Evolutionary conservation across 108 stramenopile genomes (phyloP).

Genomic region (Cyclotella distinguenda): DNA sequence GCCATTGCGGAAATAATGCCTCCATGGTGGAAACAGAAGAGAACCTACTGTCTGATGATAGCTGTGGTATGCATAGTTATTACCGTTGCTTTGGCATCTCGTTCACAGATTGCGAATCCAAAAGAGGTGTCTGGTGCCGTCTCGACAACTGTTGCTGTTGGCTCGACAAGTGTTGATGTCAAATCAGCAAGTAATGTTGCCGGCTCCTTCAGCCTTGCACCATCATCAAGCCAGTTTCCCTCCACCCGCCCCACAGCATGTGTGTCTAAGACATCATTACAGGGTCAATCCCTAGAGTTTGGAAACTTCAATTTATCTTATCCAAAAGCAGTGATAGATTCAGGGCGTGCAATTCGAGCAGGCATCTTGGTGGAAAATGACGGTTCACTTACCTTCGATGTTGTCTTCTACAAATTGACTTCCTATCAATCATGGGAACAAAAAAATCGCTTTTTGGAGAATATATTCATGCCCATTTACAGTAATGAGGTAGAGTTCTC

Average conservation of each 20-base stretch:
- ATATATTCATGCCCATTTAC: no score
- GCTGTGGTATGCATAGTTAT: background rate
- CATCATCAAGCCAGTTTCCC: background rate
- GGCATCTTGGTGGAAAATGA: conserved; percentile 2
- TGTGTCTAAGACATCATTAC: background rate
- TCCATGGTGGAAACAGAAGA: conserved; percentile 12
- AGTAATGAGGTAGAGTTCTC: no score
- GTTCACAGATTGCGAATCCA: no score
- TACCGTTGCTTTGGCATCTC: background rate
- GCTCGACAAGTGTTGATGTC: no score
- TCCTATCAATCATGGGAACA: background rate
- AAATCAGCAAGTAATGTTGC: background rate
- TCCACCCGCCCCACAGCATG: conserved; percentile 5
- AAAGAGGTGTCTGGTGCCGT: background rate
- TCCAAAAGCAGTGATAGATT: background rate
- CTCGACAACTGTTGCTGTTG: background rate
- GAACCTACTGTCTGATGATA: background rate
- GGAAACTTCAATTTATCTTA: background rate
- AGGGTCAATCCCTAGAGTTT: background rate
- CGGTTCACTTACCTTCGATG: background rate
- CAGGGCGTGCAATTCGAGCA: background rate
- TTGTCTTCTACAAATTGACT: background rate
- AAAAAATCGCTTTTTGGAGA: background rate
- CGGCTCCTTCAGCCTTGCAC: conserved; percentile 4
- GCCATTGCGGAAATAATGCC: conserved; percentile 1